Evolutionary conservation across 2,329 filamentous ascomycete species (phyloP).

Genomic region (Hymenoscyphus occultus): DNA sequence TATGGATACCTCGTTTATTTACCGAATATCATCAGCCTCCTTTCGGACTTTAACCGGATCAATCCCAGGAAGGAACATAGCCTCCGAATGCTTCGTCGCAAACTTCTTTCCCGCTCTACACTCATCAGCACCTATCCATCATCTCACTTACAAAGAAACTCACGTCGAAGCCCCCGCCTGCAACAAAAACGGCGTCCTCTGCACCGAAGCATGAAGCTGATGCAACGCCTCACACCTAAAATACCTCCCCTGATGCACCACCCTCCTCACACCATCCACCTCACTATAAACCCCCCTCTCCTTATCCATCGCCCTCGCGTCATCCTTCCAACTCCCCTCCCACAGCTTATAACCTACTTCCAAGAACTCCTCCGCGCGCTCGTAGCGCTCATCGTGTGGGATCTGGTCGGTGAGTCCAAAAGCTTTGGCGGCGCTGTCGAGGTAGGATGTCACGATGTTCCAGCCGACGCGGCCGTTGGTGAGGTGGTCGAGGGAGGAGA

Average conservation of each 20-base stretch:
- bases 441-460: slow-evolving; percentile 58
- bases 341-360: slow-evolving; percentile 54
- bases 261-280: slow-evolving; percentile 43
- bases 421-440: slow-evolving; percentile 63
- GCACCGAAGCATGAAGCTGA: slow-evolving; percentile 38
- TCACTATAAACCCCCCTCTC: slow-evolving; percentile 51
- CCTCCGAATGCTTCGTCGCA: slow-evolving; percentile 66
- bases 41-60: slow-evolving; percentile 50
- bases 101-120: slow-evolving; percentile 57
- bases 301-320: slow-evolving; percentile 61
- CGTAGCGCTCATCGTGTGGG: slow-evolving; percentile 64
- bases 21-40: slow-evolving; percentile 38
- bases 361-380: slow-evolving; percentile 60
- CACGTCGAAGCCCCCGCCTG: slow-evolving; percentile 63
- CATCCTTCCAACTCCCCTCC: slow-evolving; percentile 30
- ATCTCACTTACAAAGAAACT: neutral
- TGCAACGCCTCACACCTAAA: slow-evolving; percentile 64
- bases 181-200: slow-evolving; percentile 36
- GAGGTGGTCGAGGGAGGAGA: slow-evolving; percentile 16
- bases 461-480: slow-evolving; percentile 9
- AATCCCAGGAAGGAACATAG: slow-evolving; percentile 61
- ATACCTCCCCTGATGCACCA: slow-evolving; percentile 63
- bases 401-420: slow-evolving; percentile 54
- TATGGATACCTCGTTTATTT: neutral
- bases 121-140: neutral